Base-by-base conservation (phyloP, 306 rosid species). In the Gastrolobium bilobum region DNA sequence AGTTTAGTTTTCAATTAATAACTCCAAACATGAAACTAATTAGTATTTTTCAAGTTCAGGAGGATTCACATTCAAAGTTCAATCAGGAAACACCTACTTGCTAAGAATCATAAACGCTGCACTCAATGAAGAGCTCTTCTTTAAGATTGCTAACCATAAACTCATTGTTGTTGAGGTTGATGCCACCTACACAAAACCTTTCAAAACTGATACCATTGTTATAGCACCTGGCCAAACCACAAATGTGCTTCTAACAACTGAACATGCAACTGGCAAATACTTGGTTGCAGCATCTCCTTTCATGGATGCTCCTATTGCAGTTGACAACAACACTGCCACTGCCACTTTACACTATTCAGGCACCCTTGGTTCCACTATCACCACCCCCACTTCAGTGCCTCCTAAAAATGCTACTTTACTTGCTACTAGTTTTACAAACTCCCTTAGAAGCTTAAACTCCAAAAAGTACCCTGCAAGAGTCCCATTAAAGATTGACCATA, bases 181-280 rank as follows among this genome's bases (percentile, higher is more conserved):
- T 54, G 95, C 95, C 0, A 81, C 51, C 4, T 90, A 90, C 87
- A 90, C 91, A 40, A 90, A 90, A 46, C 95, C 95, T 6, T 90
- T 90, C 50, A 71, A 77, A 56, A 85, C 87, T 0, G 75, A 82
- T 73, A 85, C 91, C 58, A 35, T 90, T 7, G 65, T 88, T 29
- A 88, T 90, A 53, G 91, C 91, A 10, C 95, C 95, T 2, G 95
- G 95, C 20, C 95, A 90, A 35, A 90, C 92, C 70, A 88, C 95
- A 53, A 88, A 83, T 58, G 91, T 80, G 30, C 92, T 90, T 39
- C 54, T 90, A 4, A 76, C 73, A 7, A 20, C 89, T 2, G 59
- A 77, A 56, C 85, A 4, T 8, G 20, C 44, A 59, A 20, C 73
- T 1, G 95, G 95, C n/a, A 90, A 75, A 58, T 90, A 83, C 81